These are phyloP conservation scores for Spirogloea muscicola DNA, from an alignment of 139 green algal species.

Conservation along the genomic window DNA sequence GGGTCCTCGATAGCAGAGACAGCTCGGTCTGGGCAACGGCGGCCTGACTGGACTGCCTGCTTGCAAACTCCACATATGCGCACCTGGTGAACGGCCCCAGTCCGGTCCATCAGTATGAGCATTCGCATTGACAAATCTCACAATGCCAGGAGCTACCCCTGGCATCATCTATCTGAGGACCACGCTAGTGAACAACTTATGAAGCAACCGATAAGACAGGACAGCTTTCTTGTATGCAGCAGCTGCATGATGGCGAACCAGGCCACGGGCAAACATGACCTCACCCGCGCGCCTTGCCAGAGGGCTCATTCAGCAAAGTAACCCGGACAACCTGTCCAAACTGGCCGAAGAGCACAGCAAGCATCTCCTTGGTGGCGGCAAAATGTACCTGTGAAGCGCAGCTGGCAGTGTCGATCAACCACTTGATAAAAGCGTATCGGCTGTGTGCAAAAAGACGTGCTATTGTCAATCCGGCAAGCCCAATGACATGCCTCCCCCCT, in stretches of 20 bases:
- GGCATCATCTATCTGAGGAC: too few species aligned
- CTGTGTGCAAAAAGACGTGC: background rate
- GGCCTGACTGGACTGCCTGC: background rate
- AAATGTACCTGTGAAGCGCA: constrained; percentile 15
- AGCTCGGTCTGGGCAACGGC: constrained; percentile 1
- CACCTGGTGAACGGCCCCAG: background rate
- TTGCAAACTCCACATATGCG: constrained; percentile 8
- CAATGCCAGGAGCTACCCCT: too few species aligned
- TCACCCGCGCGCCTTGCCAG: constrained; percentile 1
- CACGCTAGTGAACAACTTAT: background rate
- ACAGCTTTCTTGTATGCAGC: background rate
- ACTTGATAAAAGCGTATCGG: background rate
- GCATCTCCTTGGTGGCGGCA: constrained; percentile 4
- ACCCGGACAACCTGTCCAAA: background rate
- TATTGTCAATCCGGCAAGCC: background rate
- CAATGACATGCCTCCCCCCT: background rate
- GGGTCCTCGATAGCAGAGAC: background rate
- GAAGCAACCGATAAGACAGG: background rate
- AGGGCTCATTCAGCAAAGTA: background rate
- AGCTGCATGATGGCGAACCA: background rate
- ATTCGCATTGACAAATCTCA: constrained; percentile 7
- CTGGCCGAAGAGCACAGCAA: constrained; percentile 7
- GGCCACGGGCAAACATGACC: background rate
- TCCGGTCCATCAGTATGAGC: background rate
- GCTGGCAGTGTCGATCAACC: background rate